phyloP scores from a whole-genome alignment of 2,329 filamentous ascomycete genomes.

The Verruconis gallopava region DNA sequence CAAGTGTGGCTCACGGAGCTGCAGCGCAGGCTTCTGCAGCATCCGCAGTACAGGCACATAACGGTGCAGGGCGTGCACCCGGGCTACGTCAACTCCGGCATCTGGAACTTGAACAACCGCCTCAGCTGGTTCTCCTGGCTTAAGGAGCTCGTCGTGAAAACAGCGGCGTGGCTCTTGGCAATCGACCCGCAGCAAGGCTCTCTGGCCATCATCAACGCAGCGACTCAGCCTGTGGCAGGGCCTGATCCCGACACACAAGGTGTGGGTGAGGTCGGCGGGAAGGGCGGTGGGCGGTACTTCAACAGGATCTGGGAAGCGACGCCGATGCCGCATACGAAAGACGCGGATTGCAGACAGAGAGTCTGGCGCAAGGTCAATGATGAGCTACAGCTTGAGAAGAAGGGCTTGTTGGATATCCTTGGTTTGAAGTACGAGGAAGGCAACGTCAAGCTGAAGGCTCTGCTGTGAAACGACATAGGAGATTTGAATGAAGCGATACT shows the following conservation, averaged over 20 bases:
- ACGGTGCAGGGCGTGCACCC: slow-evolving; percentile 22
- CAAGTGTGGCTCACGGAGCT: slow-evolving; percentile 23
- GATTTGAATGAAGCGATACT: too few species aligned
- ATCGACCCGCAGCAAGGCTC: slow-evolving; percentile 17
- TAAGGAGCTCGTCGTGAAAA: slow-evolving; percentile 7
- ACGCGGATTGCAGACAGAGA: slow-evolving; percentile 14
- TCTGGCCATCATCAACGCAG: slow-evolving; percentile 15
- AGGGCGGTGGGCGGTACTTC: slow-evolving; percentile 16
- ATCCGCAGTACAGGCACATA: slow-evolving; percentile 17
- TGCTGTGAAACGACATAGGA: too few species aligned
- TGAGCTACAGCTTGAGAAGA: slow-evolving; percentile 14
- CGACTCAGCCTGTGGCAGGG: slow-evolving; percentile 13
- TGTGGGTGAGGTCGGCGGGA: slow-evolving; percentile 10
- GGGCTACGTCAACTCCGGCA: slow-evolving; percentile 20
- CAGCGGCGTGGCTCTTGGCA: slow-evolving; percentile 11
- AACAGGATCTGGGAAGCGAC: slow-evolving; percentile 17
- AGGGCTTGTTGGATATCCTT: slow-evolving; percentile 13
- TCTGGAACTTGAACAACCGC: slow-evolving; percentile 19
- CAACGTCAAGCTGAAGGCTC: neutral
- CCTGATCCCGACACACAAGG: slow-evolving; percentile 13
- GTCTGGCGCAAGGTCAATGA: slow-evolving; percentile 17
- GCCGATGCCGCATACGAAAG: slow-evolving; percentile 17
- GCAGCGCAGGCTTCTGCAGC: slow-evolving; percentile 15
- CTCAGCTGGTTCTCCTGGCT: slow-evolving; percentile 23
- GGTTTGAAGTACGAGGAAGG: slow-evolving; percentile 6